Evolutionary conservation across 352 stramenopile species (phyloP).

Genomic region (Globisporangium perplexum): DNA sequence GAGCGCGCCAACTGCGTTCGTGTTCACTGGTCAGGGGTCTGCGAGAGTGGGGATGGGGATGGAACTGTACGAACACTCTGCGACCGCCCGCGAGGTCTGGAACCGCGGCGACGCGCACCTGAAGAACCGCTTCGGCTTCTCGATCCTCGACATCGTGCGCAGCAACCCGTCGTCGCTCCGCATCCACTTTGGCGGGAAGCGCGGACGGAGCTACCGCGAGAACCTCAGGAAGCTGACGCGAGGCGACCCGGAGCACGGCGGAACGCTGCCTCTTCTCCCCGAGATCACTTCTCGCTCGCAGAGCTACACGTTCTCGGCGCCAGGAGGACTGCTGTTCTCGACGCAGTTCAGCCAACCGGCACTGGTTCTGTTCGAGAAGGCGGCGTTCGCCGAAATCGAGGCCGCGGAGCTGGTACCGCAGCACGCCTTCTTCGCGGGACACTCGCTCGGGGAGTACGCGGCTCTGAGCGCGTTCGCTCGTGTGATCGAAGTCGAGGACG

Average conservation of each 20-base stretch:
- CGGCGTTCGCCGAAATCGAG: slow-evolving; percentile 80
- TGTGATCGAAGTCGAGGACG: slow-evolving; percentile 59
- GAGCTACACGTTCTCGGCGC: slow-evolving; percentile 77
- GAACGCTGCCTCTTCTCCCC: slow-evolving; percentile 57
- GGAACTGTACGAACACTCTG: slow-evolving; percentile 77
- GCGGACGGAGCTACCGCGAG: slow-evolving; percentile 70
- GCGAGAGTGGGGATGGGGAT: slow-evolving; percentile 84
- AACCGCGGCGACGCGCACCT: slow-evolving; percentile 73
- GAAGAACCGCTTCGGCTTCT: slow-evolving; percentile 76
- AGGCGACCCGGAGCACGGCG: slow-evolving; percentile 51
- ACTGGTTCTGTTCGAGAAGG: slow-evolving; percentile 80
- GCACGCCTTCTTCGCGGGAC: slow-evolving; percentile 74
- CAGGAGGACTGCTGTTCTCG: slow-evolving; percentile 74
- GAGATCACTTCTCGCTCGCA: slow-evolving; percentile 80
- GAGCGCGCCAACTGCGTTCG: slow-evolving; percentile 64
- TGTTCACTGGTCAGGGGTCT: slow-evolving; percentile 86
- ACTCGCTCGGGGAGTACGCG: slow-evolving; percentile 88
- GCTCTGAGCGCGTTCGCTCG: slow-evolving; percentile 74
- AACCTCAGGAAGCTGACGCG: slow-evolving; percentile 81
- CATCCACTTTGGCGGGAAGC: slow-evolving; percentile 84
- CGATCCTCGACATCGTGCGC: slow-evolving; percentile 84
- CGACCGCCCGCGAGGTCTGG: slow-evolving; percentile 72
- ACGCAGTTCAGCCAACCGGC: slow-evolving; percentile 86
- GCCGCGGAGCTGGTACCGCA: slow-evolving; percentile 60
- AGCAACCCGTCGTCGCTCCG: slow-evolving; percentile 81